phyloP scores from a whole-genome alignment of 805 yeast species.

The Kazachstania bromeliacearum region DNA sequence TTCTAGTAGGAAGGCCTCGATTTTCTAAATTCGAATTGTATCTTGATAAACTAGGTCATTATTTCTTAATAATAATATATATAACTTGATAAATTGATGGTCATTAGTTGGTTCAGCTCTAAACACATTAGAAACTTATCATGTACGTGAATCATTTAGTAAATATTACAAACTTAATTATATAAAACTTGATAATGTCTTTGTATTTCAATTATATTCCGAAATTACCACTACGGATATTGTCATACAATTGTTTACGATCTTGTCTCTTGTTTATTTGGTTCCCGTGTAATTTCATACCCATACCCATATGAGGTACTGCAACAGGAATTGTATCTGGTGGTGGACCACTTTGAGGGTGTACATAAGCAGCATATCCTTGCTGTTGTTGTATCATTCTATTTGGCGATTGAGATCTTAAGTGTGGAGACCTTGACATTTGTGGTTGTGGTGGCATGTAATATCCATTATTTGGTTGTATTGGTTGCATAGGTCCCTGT shows the following conservation, averaged over 20 bases:
- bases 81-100: too few species aligned
- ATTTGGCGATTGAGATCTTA: background rate
- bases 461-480: too few species aligned
- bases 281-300: constrained; percentile 40
- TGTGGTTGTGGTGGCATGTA: background rate
- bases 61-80: too few species aligned
- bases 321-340: constrained; percentile 8
- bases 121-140: too few species aligned
- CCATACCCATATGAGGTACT: constrained; percentile 12
- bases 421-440: background rate
- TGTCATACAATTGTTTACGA: constrained; percentile 52
- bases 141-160: too few species aligned
- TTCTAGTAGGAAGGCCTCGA: too few species aligned
- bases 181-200: too few species aligned
- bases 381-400: constrained; percentile 4
- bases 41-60: too few species aligned
- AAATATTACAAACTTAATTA: background rate
- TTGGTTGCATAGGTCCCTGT: too few species aligned
- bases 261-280: constrained; percentile 31
- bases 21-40: too few species aligned
- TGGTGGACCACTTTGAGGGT: constrained; percentile 2
- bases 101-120: too few species aligned
- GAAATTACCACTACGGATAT: constrained; percentile 55
- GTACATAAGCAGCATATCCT: constrained; percentile 5
- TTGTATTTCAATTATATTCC: constrained; percentile 57